These are phyloP conservation scores for Heterobasidion occidentale DNA, from an alignment of 1,284 basidiomycete species.

Conservation along the genomic window DNA sequence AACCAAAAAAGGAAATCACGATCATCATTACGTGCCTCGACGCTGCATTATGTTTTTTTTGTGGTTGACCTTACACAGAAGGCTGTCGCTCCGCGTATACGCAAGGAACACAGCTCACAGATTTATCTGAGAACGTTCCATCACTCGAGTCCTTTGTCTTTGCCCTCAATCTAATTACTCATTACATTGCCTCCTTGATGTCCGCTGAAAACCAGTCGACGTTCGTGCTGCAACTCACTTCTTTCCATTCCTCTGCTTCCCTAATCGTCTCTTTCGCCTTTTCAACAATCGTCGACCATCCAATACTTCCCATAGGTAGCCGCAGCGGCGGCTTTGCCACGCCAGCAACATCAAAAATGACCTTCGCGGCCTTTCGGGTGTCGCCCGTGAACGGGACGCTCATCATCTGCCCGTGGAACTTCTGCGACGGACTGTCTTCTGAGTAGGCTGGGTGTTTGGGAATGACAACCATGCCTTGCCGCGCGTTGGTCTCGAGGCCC, in stretches of 20 bases:
- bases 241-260: conserved; percentile 20
- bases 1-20: too few species aligned
- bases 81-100: too few species aligned
- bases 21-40: too few species aligned
- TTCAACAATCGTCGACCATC: conserved; percentile 17
- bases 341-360: conserved; percentile 15
- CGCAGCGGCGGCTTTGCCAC: conserved; percentile 22
- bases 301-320: conserved; percentile 26
- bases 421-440: conserved; percentile 4
- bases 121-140: too few species aligned
- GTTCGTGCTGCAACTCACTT: conserved; percentile 22
- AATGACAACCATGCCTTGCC: conserved; percentile 5
- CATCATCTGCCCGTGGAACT: conserved; percentile 3
- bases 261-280: conserved; percentile 20
- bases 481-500: conserved; percentile 23
- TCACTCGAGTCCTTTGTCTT: too few species aligned
- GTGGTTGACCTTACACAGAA: too few species aligned
- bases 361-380: conserved; percentile 11
- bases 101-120: too few species aligned
- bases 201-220: conserved; percentile 13
- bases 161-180: too few species aligned
- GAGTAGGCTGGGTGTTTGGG: conserved; percentile 14
- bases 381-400: conserved; percentile 8
- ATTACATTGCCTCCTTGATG: neutral
- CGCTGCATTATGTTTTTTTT: too few species aligned